A percentile compares a stretch with the other conserved stretches of the same genome.
Conservation (phyloP, 2,329 filamentous ascomycete species). For the Thielaviopsis ethacetica region DNA sequence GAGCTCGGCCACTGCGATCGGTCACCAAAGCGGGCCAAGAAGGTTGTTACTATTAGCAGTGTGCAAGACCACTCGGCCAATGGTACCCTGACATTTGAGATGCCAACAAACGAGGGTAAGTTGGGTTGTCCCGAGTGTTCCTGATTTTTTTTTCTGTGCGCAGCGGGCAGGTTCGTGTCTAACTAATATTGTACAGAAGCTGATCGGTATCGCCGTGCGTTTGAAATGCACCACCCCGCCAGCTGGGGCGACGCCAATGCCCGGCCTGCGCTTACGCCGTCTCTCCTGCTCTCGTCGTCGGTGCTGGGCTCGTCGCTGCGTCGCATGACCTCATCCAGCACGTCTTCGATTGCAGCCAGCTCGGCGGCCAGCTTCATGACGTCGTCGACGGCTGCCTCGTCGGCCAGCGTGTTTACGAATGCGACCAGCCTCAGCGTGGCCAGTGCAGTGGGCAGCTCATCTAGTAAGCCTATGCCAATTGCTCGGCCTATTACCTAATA, state of each 20-base stretch:
- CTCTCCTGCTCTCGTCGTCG: conserved; percentile 8
- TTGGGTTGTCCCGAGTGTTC: not conserved
- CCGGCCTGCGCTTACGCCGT: conserved; percentile 8
- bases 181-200: not conserved
- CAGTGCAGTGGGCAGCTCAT: not conserved
- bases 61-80: conserved; percentile 2
- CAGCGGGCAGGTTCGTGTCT: not conserved
- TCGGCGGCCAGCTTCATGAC: conserved; percentile 9
- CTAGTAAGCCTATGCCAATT: not conserved
- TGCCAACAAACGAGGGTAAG: conserved; percentile 5
- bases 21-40: conserved; percentile 4
- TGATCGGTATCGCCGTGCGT: conserved; percentile 8
- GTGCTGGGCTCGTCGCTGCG: conserved; percentile 3
- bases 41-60: conserved; percentile 1
- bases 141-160: not conserved
- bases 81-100: conserved; percentile 5
- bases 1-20: conserved; percentile 7
- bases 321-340: conserved; percentile 7
- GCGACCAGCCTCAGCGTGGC: conserved; percentile 9
- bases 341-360: conserved; percentile 3
- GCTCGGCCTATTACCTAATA: not conserved
- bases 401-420: conserved; percentile 4
- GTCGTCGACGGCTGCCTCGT: conserved; percentile 1
- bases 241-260: conserved; percentile 7
- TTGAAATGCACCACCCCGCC: conserved; percentile 10